Evolutionary conservation across 306 rosid species (phyloP), one percentile per base, ranked within the genome.

Genomic region (Medicago arabica): DNA sequence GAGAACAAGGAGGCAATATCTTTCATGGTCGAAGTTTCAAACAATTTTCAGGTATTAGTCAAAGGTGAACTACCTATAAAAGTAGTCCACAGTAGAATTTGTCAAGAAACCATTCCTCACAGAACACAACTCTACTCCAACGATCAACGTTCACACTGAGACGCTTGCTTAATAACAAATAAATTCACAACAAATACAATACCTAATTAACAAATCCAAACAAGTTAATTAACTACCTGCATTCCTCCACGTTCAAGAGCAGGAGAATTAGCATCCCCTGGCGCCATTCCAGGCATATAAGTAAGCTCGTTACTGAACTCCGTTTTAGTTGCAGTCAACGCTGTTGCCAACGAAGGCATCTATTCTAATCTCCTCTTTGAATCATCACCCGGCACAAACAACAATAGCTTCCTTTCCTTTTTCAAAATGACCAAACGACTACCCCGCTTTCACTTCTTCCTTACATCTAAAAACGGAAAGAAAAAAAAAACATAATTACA

Each of bases 321-420:
- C 3, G 99, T 69, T 10, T 86, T 85, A 4, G 97, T 90, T 8
- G 96, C 88, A 2, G 80, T 95, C 83, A 95, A 75, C 9, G 97
- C 99, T 0, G 99, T 90, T 10, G 99, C 97, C 15, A 95, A 82
- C 0, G 99, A 95, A 0, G 96, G 96, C 99, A 95, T 95, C 84
- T 95, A 97, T 64, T 86, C 86, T 69, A 95, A 59, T 68, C 91
- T 91, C 84, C 96, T 86, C 0, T 75, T 25, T 1, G 89, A 78
- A 76, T 95, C 96, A 54, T 87, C 87, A 19, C 58, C 84, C 3
- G 97, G 97, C n/a, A 18, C 60, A 69, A 83, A 92, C 0, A 97
- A 76, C 46, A 92, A 50, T 41, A 95, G 69, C 54, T 67, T 95
- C 83, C 99, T 76, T 34, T 68, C 90, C 93, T 84, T 95, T 34